A percentile compares a stretch with the other conserved stretches of the same genome.
These are phyloP conservation scores for Trichoderma parareesei DNA, from an alignment of 495 filamentous ascomycete genomes.

Conservation along the genomic window DNA sequence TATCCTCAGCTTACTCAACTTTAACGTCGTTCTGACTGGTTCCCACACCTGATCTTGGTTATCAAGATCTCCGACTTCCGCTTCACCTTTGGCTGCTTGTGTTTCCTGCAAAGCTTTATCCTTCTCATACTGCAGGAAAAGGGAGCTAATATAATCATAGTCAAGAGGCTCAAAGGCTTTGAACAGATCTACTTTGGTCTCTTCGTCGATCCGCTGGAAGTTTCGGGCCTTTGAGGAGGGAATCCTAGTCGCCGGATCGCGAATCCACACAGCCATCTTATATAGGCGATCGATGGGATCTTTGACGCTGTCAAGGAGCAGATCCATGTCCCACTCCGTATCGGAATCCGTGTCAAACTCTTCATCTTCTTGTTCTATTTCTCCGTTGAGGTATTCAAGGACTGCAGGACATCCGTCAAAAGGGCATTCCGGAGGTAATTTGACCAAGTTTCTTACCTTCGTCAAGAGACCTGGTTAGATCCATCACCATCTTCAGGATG, in stretches of 20 bases:
- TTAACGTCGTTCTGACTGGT: background rate
- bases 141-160: constrained; percentile 15
- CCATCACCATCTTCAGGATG: background rate
- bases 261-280: constrained; percentile 19
- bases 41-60: background rate
- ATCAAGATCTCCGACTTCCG: background rate
- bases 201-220: constrained; percentile 14
- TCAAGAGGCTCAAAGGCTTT: constrained; percentile 12
- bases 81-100: background rate
- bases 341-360: background rate
- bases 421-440: background rate
- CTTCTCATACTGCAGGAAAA: constrained; percentile 11
- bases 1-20: background rate
- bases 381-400: background rate
- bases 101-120: background rate
- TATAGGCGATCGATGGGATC: constrained; percentile 20
- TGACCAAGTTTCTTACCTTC: background rate
- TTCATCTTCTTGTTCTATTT: background rate
- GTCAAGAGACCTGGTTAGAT: background rate
- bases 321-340: background rate
- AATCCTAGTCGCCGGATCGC: constrained; percentile 19
- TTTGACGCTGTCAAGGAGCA: constrained; percentile 13
- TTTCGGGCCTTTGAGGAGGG: constrained; percentile 15
- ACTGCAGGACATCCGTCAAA: background rate
- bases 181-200: constrained; percentile 18